These are phyloP conservation scores for Candida nanaspora DNA, from an alignment of 805 yeast species.

Conservation along the genomic window DNA sequence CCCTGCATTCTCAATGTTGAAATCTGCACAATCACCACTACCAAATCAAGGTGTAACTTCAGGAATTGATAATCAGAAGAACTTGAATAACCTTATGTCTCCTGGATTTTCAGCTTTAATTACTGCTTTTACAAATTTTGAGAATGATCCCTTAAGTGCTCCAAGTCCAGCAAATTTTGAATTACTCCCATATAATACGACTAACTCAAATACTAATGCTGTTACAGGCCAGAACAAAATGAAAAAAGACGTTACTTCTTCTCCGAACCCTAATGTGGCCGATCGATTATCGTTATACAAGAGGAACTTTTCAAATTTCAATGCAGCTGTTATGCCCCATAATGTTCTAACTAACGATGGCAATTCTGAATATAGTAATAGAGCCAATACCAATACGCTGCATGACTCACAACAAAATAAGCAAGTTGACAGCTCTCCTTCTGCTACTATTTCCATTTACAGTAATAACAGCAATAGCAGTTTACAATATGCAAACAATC, in stretches of 20 bases:
- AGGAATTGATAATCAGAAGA: not conserved
- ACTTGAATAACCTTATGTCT: conserved; percentile 7
- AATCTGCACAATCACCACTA: conserved; percentile 8
- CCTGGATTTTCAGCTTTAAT: conserved; percentile 21
- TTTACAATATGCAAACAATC: conserved; percentile 12
- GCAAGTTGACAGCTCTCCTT: not conserved
- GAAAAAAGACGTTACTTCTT: not conserved
- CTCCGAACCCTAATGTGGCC: not conserved
- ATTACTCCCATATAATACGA: conserved; percentile 3
- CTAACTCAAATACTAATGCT: not conserved
- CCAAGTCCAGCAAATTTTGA: conserved; percentile 21
- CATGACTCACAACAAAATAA: not conserved
- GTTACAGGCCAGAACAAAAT: not conserved
- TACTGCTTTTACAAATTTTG: conserved; percentile 22
- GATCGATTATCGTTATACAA: not conserved
- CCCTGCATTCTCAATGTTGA: conserved; percentile 10
- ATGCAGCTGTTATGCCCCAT: conserved; percentile 1
- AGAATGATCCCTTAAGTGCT: conserved; percentile 9
- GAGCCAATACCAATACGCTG: not conserved
- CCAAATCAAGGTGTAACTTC: not conserved
- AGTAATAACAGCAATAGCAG: not conserved
- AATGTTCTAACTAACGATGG: not conserved
- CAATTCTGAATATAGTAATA: not conserved
- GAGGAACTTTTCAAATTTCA: conserved; percentile 1
- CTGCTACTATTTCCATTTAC: not conserved